phyloP scores from a whole-genome alignment of 495 filamentous ascomycete species.

The Pseudoneurospora amorphoporcata region DNA sequence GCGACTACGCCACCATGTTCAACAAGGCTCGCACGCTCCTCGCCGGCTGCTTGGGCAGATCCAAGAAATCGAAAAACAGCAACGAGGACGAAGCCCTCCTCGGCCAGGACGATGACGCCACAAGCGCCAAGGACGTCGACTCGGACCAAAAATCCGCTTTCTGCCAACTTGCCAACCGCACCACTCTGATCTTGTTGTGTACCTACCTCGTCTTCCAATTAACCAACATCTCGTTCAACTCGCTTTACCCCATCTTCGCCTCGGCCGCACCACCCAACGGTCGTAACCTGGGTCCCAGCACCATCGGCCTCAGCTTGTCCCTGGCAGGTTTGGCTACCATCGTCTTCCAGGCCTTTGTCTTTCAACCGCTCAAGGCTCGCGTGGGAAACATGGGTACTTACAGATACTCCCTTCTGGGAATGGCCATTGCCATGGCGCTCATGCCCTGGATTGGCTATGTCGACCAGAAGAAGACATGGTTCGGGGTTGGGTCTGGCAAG shows the following conservation, averaged over 20 bases:
- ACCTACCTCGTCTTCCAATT: conserved; percentile 86
- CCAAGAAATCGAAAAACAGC: conserved; percentile 20
- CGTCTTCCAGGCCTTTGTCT: conserved; percentile 76
- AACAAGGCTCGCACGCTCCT: conserved; percentile 5
- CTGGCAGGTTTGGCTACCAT: conserved; percentile 80
- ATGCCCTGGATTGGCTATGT: conserved; percentile 88
- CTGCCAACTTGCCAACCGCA: conserved; percentile 55
- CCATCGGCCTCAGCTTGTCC: conserved; percentile 77
- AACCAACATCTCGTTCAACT: conserved; percentile 80
- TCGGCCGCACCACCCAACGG: conserved; percentile 64
- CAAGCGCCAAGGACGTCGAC: conserved; percentile 20
- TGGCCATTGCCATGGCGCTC: conserved; percentile 70
- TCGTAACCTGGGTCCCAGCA: conserved; percentile 60
- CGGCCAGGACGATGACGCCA: conserved; percentile 16
- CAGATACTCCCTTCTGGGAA: conserved; percentile 65
- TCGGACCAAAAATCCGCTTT: conserved; percentile 32
- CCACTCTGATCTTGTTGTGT: conserved; percentile 67
- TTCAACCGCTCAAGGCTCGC: conserved; percentile 65
- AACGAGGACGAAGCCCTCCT: conserved; percentile 18
- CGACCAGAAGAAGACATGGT: conserved; percentile 31
- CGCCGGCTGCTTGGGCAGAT: conserved; percentile 4
- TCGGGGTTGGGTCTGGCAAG: conserved; percentile 44
- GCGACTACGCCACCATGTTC: background rate
- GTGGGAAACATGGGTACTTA: conserved; percentile 83
- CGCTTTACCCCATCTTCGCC: conserved; percentile 84